These are phyloP conservation scores for Sutorius eximius DNA, from an alignment of 1,284 basidiomycete species.

Conservation along the genomic window DNA sequence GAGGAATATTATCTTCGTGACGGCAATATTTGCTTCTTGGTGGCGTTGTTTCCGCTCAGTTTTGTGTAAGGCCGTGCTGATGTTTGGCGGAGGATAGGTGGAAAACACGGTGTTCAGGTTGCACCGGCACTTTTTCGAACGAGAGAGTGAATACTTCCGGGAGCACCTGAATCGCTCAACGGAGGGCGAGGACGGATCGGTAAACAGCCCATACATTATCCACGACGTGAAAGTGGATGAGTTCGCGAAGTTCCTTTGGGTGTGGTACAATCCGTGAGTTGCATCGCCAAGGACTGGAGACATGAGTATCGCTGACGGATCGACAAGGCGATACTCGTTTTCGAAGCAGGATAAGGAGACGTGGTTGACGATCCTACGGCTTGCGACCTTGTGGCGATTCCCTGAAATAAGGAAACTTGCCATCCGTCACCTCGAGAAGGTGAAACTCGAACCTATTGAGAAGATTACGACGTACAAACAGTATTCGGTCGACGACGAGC, in stretches of 20 bases:
- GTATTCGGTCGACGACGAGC: conserved; percentile 51
- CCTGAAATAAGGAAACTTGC: conserved; percentile 57
- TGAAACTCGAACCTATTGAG: conserved; percentile 57
- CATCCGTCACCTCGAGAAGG: conserved; percentile 60
- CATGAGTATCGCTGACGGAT: not conserved
- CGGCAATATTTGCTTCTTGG: conserved; percentile 22
- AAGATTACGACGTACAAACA: conserved; percentile 53
- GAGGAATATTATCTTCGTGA: conserved; percentile 21
- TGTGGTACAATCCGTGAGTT: conserved; percentile 67
- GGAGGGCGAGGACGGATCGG: conserved; percentile 28
- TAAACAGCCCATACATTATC: conserved; percentile 37
- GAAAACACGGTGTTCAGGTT: conserved; percentile 53
- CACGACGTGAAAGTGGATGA: conserved; percentile 44
- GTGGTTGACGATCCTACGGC: conserved; percentile 59
- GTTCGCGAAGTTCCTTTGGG: conserved; percentile 63
- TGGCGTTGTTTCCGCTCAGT: conserved; percentile 5
- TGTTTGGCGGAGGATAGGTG: conserved; percentile 38
- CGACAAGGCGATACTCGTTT: conserved; percentile 19
- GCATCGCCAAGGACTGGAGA: not conserved
- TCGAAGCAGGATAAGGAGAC: conserved; percentile 39
- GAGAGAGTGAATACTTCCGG: conserved; percentile 56
- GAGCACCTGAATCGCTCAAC: conserved; percentile 36
- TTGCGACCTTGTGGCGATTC: conserved; percentile 62
- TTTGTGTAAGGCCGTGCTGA: not conserved
- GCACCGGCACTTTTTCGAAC: conserved; percentile 64